Percentiles rank a stretch among this genome's conserved stretches.
Evolutionary conservation across 2,329 filamentous ascomycete species (phyloP).

Genomic region (Xylariaceae sp.): DNA sequence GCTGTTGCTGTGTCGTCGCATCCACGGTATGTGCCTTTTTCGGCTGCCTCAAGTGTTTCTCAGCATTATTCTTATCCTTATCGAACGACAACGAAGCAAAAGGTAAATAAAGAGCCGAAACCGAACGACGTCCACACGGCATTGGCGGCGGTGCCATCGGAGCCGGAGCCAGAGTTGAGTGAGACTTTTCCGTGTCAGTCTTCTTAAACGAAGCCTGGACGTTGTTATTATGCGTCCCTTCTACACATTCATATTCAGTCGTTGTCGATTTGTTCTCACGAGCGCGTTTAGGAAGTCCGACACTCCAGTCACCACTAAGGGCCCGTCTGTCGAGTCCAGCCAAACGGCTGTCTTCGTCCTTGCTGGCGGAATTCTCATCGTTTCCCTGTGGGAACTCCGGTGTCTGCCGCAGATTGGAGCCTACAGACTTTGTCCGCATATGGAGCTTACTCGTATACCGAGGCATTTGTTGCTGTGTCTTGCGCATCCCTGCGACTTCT

Average conservation of each 20-base stretch:
- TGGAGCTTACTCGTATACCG: constrained; percentile 25
- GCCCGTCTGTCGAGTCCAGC: constrained; percentile 22
- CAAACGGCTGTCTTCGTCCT: constrained; percentile 6
- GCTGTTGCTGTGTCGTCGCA: too few relatives aligned
- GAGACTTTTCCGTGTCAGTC: constrained; percentile 3
- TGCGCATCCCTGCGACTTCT: constrained; percentile 13
- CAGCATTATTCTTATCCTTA: background rate
- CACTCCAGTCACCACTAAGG: constrained; percentile 30
- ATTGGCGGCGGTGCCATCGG: constrained; percentile 20
- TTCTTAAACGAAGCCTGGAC: constrained; percentile 3
- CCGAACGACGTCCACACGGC: constrained; percentile 17
- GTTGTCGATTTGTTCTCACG: constrained; percentile 17
- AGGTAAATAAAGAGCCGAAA: constrained; percentile 22
- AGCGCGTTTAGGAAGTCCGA: constrained; percentile 18
- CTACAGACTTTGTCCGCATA: constrained; percentile 41
- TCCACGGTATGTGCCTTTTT: too few relatives aligned
- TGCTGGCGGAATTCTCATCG: constrained; percentile 9
- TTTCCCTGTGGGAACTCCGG: constrained; percentile 23
- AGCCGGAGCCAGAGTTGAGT: constrained; percentile 12
- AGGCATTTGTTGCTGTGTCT: constrained; percentile 16
- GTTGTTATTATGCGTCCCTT: background rate
- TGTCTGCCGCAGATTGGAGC: constrained; percentile 42
- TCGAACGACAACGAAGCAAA: constrained; percentile 14
- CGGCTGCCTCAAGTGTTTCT: background rate
- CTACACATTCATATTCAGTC: constrained; percentile 8